Conservation (phyloP, 1,284 basidiomycete species). For the Wolfiporia cocos region DNA sequence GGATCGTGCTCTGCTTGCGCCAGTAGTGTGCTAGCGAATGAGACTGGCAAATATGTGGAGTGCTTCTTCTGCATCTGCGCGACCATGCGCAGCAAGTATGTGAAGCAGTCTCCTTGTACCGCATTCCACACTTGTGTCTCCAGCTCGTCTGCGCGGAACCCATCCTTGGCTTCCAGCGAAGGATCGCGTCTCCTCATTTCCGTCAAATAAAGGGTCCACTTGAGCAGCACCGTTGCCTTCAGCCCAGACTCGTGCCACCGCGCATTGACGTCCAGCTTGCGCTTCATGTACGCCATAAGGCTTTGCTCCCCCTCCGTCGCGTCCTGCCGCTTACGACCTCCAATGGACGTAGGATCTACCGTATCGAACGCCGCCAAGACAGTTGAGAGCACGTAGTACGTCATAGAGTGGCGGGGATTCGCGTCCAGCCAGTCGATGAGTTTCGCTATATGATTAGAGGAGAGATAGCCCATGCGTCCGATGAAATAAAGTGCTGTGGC, state of each 20-base stretch:
- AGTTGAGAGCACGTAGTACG: slow-evolving; percentile 67
- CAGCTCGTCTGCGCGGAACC: slow-evolving; percentile 73
- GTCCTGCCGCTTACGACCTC: slow-evolving; percentile 37
- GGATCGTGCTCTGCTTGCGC: slow-evolving; percentile 42
- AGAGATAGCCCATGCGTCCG: slow-evolving; percentile 57
- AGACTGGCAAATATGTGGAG: slow-evolving; percentile 35
- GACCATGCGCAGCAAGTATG: slow-evolving; percentile 59
- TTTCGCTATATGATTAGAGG: slow-evolving; percentile 49
- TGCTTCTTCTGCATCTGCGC: slow-evolving; percentile 45
- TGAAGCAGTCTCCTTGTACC: slow-evolving; percentile 79
- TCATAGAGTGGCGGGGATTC: slow-evolving; percentile 60
- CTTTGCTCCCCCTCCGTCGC: slow-evolving; percentile 40
- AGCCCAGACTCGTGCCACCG: slow-evolving; percentile 73
- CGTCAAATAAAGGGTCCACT: slow-evolving; percentile 84
- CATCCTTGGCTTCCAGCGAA: slow-evolving; percentile 54
- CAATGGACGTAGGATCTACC: slow-evolving; percentile 44
- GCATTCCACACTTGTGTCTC: slow-evolving; percentile 80
- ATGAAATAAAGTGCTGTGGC: slow-evolving; percentile 57
- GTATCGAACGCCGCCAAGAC: slow-evolving; percentile 67
- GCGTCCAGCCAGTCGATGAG: slow-evolving; percentile 62
- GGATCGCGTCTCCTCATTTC: slow-evolving; percentile 68
- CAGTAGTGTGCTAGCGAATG: slow-evolving; percentile 36
- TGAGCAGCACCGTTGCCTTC: slow-evolving; percentile 72
- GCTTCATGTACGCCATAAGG: slow-evolving; percentile 50
- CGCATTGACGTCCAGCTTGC: slow-evolving; percentile 42